A percentile compares a stretch with the other conserved stretches of the same genome.
phyloP scores from a whole-genome alignment of 345 rosid genomes.

The Noccaea caerulescens region DNA sequence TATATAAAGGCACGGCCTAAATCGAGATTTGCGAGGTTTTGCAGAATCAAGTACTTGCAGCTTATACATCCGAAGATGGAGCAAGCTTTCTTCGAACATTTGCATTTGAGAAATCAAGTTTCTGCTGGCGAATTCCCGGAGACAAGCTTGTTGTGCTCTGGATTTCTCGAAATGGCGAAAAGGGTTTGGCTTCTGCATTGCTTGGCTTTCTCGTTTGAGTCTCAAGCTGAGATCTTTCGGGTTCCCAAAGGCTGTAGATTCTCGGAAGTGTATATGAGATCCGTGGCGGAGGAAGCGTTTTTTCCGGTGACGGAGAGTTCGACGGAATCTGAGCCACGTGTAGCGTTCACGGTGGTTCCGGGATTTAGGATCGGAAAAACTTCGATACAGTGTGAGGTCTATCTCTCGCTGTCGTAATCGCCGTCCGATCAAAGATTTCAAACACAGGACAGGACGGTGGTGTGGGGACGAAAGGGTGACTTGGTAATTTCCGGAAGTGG shows the following conservation, averaged over 20 bases:
- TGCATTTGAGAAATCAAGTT: slow-evolving; percentile 53
- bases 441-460: background rate
- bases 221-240: slow-evolving; percentile 72
- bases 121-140: slow-evolving; percentile 69
- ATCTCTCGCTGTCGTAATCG: slow-evolving; percentile 49
- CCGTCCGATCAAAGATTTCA: slow-evolving; percentile 19
- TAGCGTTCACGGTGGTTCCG: slow-evolving; percentile 84
- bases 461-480: slow-evolving; percentile 3
- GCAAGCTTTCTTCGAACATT: slow-evolving; percentile 64
- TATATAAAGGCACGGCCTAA: slow-evolving; percentile 55
- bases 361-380: slow-evolving; percentile 90
- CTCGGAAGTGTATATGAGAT: slow-evolving; percentile 90
- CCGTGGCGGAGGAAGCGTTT: slow-evolving; percentile 62
- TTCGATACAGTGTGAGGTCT: slow-evolving; percentile 76
- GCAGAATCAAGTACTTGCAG: slow-evolving; percentile 65
- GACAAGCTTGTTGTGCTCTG: slow-evolving; percentile 55
- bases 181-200: slow-evolving; percentile 88
- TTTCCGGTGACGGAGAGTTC: slow-evolving; percentile 16
- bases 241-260: slow-evolving; percentile 64
- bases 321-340: slow-evolving; percentile 58
- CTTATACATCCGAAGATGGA: slow-evolving; percentile 87
- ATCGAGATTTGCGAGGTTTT: slow-evolving; percentile 78
- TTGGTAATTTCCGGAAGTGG: background rate
- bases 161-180: slow-evolving; percentile 79
- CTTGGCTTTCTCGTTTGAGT: slow-evolving; percentile 70